Evolutionary conservation across 495 filamentous ascomycete genomes (phyloP).

Genomic region (Physcia stellaris): DNA sequence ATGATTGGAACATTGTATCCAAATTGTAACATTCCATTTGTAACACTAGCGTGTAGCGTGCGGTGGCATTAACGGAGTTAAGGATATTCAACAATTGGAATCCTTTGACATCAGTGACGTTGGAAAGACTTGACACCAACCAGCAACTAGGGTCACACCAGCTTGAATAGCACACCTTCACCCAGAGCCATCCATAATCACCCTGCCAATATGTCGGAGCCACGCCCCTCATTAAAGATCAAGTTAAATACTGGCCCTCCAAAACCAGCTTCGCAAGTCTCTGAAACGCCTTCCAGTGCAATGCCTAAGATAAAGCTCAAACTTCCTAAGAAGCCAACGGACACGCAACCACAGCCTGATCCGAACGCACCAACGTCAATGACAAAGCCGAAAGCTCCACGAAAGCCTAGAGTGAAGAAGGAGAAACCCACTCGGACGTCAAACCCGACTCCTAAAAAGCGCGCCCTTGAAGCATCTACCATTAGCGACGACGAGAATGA

Average conservation of each 20-base stretch:
- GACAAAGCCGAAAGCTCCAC: constrained; percentile 9
- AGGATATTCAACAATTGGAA: too few species aligned
- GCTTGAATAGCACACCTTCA: too few species aligned
- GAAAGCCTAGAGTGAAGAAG: constrained; percentile 26
- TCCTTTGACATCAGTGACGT: too few species aligned
- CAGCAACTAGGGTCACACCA: too few species aligned
- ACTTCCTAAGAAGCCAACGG: constrained; percentile 29
- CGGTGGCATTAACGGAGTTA: too few species aligned
- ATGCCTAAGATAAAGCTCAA: constrained; percentile 39
- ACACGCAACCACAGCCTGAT: neutral
- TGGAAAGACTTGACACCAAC: too few species aligned
- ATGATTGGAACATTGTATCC: too few species aligned
- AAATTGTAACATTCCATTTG: too few species aligned
- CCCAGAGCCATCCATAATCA: too few species aligned
- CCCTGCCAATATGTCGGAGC: neutral
- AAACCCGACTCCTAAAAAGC: constrained; percentile 21
- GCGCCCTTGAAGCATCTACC: constrained; percentile 7
- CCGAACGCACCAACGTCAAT: constrained; percentile 4
- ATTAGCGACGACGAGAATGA: constrained; percentile 31
- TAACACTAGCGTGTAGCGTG: too few species aligned
- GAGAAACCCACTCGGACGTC: constrained; percentile 28
- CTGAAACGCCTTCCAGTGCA: constrained; percentile 20
- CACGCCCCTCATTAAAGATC: constrained; percentile 1
- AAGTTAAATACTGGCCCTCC: neutral
- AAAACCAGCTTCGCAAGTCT: constrained; percentile 5